Evolutionary conservation across 768 basidiomycete genomes (phyloP).

Genomic region (Russula sp.): DNA sequence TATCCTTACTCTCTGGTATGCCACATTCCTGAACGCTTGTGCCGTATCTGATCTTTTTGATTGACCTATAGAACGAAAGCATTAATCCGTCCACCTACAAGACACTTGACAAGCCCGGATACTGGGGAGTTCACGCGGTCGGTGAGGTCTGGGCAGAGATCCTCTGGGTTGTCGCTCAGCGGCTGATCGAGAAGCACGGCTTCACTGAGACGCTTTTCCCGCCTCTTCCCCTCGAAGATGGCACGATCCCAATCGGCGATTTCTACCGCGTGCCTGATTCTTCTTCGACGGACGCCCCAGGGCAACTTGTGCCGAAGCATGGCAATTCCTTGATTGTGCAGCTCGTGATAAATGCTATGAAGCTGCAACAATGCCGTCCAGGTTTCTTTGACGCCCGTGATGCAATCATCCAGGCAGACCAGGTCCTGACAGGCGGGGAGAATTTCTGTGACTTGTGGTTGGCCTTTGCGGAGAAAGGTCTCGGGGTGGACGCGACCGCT

Average conservation of each 20-base stretch:
- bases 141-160: constrained; percentile 96
- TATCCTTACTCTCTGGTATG: constrained; percentile 69
- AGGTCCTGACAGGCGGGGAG: constrained; percentile 85
- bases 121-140: constrained; percentile 89
- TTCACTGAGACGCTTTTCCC: constrained; percentile 77
- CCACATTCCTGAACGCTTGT: not conserved
- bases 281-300: constrained; percentile 36
- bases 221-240: constrained; percentile 56
- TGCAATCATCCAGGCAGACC: constrained; percentile 87
- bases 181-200: constrained; percentile 74
- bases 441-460: constrained; percentile 86
- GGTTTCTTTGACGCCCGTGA: constrained; percentile 85
- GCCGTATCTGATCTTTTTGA: not conserved
- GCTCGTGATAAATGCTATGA: constrained; percentile 88
- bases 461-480: constrained; percentile 74
- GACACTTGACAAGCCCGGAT: constrained; percentile 88
- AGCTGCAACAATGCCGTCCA: constrained; percentile 88
- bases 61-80: constrained; percentile 38
- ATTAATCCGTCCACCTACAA: constrained; percentile 91
- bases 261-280: constrained; percentile 54
- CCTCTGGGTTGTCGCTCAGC: constrained; percentile 71
- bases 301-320: constrained; percentile 74
- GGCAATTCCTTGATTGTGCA: constrained; percentile 84
- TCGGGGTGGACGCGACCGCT: constrained; percentile 72
- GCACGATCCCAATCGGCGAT: constrained; percentile 57